These are phyloP conservation scores for Solanum appendiculatum DNA, from an alignment of 257 asterid species.

Conservation along the genomic window DNA sequence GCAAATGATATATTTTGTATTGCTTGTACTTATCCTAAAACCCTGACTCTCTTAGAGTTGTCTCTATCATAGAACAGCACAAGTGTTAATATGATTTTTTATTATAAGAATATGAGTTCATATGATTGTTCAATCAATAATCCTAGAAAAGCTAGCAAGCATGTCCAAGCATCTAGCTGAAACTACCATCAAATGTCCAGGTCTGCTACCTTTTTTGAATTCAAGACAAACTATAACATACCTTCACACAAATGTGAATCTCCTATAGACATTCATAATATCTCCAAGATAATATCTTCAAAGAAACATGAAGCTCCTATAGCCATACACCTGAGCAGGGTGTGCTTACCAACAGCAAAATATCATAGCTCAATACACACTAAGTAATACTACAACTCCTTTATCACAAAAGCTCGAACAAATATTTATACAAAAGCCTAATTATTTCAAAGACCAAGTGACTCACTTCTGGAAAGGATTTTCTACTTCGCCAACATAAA, in stretches of 20 bases:
- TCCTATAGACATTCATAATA: not conserved
- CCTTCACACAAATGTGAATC: not conserved
- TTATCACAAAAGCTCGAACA: not conserved
- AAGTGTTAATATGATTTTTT: not conserved
- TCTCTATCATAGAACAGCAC: not conserved
- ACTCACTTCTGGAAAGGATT: not conserved
- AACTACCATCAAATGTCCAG: not conserved
- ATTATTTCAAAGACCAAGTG: not conserved
- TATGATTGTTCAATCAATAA: not conserved
- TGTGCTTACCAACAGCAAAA: not conserved
- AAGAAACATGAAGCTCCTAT: not conserved
- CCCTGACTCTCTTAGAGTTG: not conserved
- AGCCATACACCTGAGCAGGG: not conserved
- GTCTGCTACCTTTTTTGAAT: no score
- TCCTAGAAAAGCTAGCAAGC: not conserved
- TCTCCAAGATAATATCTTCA: not conserved
- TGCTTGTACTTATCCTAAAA: not conserved
- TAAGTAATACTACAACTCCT: fast-evolving
- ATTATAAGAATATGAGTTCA: not conserved
- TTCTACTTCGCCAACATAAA: not conserved
- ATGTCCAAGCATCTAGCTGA: not conserved
- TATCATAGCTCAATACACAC: not conserved
- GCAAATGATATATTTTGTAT: no score
- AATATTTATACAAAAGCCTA: not conserved
- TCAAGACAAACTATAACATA: no score